A percentile compares a stretch with the other conserved stretches of the same genome.
These are phyloP conservation scores for Lachnellula occidentalis DNA, from an alignment of 2,329 filamentous ascomycete species.

Conservation along the genomic window DNA sequence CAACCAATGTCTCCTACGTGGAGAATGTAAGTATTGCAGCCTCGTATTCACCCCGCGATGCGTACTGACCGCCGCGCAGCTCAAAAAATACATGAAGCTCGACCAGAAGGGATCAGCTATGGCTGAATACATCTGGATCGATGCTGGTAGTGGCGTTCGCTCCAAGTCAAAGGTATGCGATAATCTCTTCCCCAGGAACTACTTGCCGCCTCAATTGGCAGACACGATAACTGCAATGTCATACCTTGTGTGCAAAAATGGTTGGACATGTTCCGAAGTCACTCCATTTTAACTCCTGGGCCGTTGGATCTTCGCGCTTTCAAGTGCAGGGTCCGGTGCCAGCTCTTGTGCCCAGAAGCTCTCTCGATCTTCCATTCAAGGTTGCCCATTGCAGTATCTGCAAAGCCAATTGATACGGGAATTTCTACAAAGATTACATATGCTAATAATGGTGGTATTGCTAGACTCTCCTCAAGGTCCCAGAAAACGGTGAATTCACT, in stretches of 20 bases:
- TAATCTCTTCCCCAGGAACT: background rate
- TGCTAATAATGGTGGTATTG: conserved; percentile 20
- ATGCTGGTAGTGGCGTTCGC: conserved; percentile 73
- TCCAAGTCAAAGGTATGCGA: conserved; percentile 89
- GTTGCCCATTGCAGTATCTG: background rate
- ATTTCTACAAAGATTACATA: background rate
- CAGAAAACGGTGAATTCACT: conserved; percentile 35
- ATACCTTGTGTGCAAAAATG: background rate
- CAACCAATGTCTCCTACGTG: conserved; percentile 33
- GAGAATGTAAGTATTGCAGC: conserved; percentile 33
- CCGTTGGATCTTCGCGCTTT: background rate
- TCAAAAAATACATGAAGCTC: conserved; percentile 86
- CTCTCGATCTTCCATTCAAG: background rate
- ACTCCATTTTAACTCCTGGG: background rate
- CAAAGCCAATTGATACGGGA: background rate
- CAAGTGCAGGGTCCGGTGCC: background rate
- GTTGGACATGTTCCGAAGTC: too few relatives aligned
- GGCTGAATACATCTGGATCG: conserved; percentile 97
- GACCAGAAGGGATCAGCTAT: conserved; percentile 85
- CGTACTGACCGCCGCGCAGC: conserved; percentile 44
- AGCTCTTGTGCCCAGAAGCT: background rate
- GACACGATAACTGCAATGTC: background rate
- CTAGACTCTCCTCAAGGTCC: conserved; percentile 59
- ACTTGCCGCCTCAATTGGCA: background rate
- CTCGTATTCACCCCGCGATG: conserved; percentile 13